Conservation (phyloP, 2,329 filamentous ascomycete species). For the Paradendryphiella salina region DNA sequence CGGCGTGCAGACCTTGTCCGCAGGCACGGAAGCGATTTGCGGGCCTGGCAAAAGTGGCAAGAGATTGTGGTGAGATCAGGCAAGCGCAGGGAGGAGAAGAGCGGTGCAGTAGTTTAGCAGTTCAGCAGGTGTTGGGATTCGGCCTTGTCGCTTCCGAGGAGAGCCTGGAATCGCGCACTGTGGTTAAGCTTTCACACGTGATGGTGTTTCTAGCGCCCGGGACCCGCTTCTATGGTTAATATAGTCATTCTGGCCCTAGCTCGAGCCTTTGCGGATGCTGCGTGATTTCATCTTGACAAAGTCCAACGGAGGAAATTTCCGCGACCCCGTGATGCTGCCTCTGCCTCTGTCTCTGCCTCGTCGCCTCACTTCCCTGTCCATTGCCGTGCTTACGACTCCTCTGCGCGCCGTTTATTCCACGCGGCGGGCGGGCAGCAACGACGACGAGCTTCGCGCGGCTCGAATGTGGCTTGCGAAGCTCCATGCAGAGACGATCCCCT, state of each 20-base stretch:
- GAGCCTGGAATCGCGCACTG: slow-evolving; percentile 11
- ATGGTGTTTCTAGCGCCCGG: slow-evolving; percentile 10
- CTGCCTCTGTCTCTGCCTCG: neutral
- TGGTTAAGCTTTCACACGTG: slow-evolving; percentile 13
- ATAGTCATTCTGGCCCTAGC: slow-evolving; percentile 18
- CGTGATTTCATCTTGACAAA: slow-evolving; percentile 21
- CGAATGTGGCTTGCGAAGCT: slow-evolving; percentile 61
- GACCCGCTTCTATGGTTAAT: slow-evolving; percentile 4
- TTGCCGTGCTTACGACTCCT: neutral
- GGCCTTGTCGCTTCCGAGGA: slow-evolving; percentile 9
- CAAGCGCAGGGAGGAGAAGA: slow-evolving; percentile 8
- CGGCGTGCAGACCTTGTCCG: neutral
- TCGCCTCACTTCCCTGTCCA: neutral
- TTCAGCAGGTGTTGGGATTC: slow-evolving; percentile 27
- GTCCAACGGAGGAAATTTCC: neutral
- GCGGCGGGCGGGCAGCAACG: slow-evolving; percentile 6
- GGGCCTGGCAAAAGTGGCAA: slow-evolving; percentile 21
- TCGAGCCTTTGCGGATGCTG: slow-evolving; percentile 8
- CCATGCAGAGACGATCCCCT: slow-evolving; percentile 58
- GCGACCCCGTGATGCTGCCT: neutral
- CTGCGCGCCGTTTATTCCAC: neutral
- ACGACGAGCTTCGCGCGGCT: slow-evolving; percentile 49
- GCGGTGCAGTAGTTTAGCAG: slow-evolving; percentile 19
- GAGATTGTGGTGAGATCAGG: slow-evolving; percentile 15
- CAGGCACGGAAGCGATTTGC: slow-evolving; percentile 12